Evolutionary conservation across 2,329 filamentous ascomycete species (phyloP).

Genomic region (Cercospora sp.): DNA sequence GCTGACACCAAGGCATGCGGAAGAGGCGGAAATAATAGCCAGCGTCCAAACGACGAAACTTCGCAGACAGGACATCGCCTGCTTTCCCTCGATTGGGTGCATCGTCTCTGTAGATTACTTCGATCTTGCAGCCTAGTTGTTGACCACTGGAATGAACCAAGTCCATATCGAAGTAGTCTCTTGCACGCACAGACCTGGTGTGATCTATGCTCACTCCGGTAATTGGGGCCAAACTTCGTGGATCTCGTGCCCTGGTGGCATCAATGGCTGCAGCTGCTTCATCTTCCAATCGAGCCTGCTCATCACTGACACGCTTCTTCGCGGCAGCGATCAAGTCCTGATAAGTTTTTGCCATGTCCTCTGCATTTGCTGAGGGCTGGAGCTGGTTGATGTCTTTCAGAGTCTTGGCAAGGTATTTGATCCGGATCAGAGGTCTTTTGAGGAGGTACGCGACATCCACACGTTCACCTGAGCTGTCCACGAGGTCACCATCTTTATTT

Average conservation of each 20-base stretch:
- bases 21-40: constrained; percentile 92
- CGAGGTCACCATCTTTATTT: constrained; percentile 61
- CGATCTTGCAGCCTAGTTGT: constrained; percentile 82
- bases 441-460: constrained; percentile 93
- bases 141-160: constrained; percentile 87
- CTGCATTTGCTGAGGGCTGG: constrained; percentile 57
- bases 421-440: constrained; percentile 80
- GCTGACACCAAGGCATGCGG: constrained; percentile 72
- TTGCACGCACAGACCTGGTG: constrained; percentile 79
- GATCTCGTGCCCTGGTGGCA: constrained; percentile 74
- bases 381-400: constrained; percentile 68
- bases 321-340: constrained; percentile 74
- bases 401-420: constrained; percentile 85
- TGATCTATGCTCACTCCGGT: constrained; percentile 71
- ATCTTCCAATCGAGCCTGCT: constrained; percentile 73
- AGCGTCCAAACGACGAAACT: constrained; percentile 73
- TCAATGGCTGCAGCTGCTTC: constrained; percentile 85
- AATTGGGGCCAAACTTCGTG: constrained; percentile 72
- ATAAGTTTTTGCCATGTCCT: constrained; percentile 63
- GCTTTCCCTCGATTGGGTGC: constrained; percentile 63
- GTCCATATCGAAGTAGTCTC: constrained; percentile 86
- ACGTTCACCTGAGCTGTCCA: constrained; percentile 72
- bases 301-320: constrained; percentile 71
- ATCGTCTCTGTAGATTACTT: constrained; percentile 83
- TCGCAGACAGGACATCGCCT: constrained; percentile 88